Base-by-base conservation (phyloP, 495 filamentous ascomycete species). In the Lophium mytilinum region DNA sequence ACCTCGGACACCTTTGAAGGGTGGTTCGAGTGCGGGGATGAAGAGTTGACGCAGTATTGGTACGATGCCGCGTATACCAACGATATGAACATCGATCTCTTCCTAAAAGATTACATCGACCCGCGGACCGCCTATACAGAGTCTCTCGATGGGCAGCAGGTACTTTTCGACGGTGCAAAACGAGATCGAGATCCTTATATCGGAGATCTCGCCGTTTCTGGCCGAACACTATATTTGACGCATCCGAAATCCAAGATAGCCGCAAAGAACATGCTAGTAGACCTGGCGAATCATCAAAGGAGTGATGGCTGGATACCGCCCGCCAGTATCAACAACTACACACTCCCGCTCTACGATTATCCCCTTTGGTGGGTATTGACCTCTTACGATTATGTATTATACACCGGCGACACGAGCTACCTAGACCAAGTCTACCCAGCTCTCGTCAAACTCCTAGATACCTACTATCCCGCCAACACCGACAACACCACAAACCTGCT, bases 241-340 rank as follows among this genome's bases (percentile, higher is more conserved):
- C 74, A 75, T 24, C 21, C 45, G 34, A 62, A 75, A 55, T 64
- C 69, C 21, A 59, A 66, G 19, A 61, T 70, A 42, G 68, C 71
- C 1, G 52, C 69, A 5, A 58, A 67, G 5, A 75, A 77, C 51
- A 68, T 77, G 12, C 66, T 77, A 30, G 73, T 69, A 30, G 73
- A 78, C 58, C 56, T 78, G 14, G 73, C 73, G 0, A 57, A 69
- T 34, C 76, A 76, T 52, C 76, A 78, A 56, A 60, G 74, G 4
- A 60, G 56, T 3, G 75, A 78, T 65, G 76, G 76, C 4, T 78
- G 75, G 76, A 77, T 78, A 39, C 75, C 75, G n/a, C 76, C 76
- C 12, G 76, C 76, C 3, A 74, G 70, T 64, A 78, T 71, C 34
- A 73, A 73, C 30, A 66, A 71, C 40, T 78, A 78, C 53, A 71